Evolutionary conservation across 2,329 filamentous ascomycete genomes (phyloP), one percentile per base, ranked within the genome.

Genomic region (Aureobasidium leucospermi): DNA sequence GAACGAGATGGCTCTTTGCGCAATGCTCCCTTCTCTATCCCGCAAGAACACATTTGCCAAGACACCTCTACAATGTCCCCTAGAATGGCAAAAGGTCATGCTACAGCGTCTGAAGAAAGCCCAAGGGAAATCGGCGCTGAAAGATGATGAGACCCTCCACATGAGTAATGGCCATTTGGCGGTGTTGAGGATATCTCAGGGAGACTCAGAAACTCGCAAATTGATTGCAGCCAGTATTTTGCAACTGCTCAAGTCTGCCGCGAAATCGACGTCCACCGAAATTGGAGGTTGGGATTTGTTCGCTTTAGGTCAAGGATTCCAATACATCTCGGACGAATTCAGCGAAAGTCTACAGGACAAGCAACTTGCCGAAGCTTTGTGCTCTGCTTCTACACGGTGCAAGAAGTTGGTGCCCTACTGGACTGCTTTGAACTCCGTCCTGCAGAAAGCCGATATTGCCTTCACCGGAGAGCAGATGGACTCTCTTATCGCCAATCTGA

Each of bases 1-100:
- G 80, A 68, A 89, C 55, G 85, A 90, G 69, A 82, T 86, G 63
- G 80, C 86, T 63, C 76, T 91, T 15, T 90, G 86, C 65, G 78
- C 89, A 9, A 71, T 89, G 31, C 70, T 92, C 34, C 86, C 87
- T 1, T 82, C 81, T 51, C 83, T 92, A 13, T 69, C 71, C 48
- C 67, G 71, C 29, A 61, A 71, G 43, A 72, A 71, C n/a, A 75
- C 71, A 46, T 79, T 90, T 36, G 84, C 82, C 6, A 74, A 73
- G 1, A 72, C 78, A 9, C 73, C 70, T 61, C 65, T 78, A 43
- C 67, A 66, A 42, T 78, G 74, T 59, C 75, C 77, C 11, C 64
- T 67, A 42, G 65, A 69, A 4, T 90, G 88, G 87, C 88, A 90
- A 68, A 81, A 86, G 63, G 83, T 86, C 34, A 62, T 64, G 55